phyloP scores from a whole-genome alignment of 768 basidiomycete genomes.

The Leucosporidium yakuticum region DNA sequence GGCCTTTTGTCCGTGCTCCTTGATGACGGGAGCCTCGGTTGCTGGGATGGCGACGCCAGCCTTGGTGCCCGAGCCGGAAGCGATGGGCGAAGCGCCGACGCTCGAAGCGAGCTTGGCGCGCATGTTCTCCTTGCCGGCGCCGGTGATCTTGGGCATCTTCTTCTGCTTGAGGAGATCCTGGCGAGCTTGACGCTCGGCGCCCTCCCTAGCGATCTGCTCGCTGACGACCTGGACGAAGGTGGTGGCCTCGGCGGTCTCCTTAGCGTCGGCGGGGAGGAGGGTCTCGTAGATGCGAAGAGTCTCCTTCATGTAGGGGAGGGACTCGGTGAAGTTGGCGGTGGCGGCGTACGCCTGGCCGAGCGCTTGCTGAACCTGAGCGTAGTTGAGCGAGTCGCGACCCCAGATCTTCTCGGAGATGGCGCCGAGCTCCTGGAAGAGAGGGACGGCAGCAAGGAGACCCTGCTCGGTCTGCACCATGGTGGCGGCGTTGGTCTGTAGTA shows the following conservation, averaged over 20 bases:
- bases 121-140: conserved; percentile 10
- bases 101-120: conserved; percentile 9
- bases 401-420: conserved; percentile 40
- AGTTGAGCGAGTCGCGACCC: conserved; percentile 43
- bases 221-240: conserved; percentile 43
- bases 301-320: conserved; percentile 39
- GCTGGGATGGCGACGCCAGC: conserved; percentile 1
- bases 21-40: conserved; percentile 11
- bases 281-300: conserved; percentile 42
- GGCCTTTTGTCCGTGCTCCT: conserved; percentile 37
- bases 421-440: conserved; percentile 41
- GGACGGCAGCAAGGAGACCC: conserved; percentile 39
- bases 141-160: conserved; percentile 20
- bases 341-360: conserved; percentile 47
- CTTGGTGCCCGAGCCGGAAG: neutral
- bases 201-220: conserved; percentile 40
- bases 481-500: conserved; percentile 42
- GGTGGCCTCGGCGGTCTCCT: conserved; percentile 43
- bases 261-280: conserved; percentile 43
- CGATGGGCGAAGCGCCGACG: neutral
- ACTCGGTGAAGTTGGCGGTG: conserved; percentile 41
- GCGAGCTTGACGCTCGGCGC: conserved; percentile 38
- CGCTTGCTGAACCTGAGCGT: conserved; percentile 43
- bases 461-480: conserved; percentile 41
- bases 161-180: conserved; percentile 36